Evolutionary conservation across 1,139 yeast genomes (phyloP), one percentile per base, ranked within the genome.

Genomic region (Yamadazyma diddensiae): DNA sequence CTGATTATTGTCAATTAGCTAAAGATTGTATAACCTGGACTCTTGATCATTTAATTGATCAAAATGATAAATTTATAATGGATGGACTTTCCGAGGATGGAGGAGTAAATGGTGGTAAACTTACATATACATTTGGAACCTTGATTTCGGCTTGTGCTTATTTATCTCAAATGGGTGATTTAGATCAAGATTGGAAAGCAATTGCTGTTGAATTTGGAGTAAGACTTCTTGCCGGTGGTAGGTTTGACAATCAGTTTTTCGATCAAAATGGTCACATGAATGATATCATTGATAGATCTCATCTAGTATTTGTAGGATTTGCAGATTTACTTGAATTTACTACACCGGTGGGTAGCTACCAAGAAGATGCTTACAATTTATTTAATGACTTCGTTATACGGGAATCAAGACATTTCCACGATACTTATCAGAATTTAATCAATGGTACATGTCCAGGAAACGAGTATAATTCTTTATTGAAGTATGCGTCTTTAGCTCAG

Each of bases 41-140:
- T 33, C 47, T 57, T 31, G 39, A 53, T 11, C 42, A 57, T 31
- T 47, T 63, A 28, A 50, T 53, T 29, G 70, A 62, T 39, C 42
- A 53, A 4, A 31, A 36, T 6, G 61, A 57, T 39, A 45, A 50
- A 6, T 57, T 60, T 16, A 57, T 63, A 24, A 49, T 45, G 26
- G 70, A 63, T 42, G 69, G 69, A 2, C 38, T 49, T 25, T 43
- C 52, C 26, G 42, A 42, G 11, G 43, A 52, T 21, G 51, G 52
- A 13, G 37, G 39, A 16, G 32, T 55, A 11, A 59, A 64, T 42
- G 43, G 44, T 16, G 70, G 69, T 0, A 61, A 62, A 37, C 50
- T 64, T 28, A 49, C 69, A 3, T 64, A 64, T 42, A 61, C 70
- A 3, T 56, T 60, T 8, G 70, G 70, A 1, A 45, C 47, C 11